phyloP scores from a whole-genome alignment of 768 basidiomycete genomes.

The Gyrodon lividus region DNA sequence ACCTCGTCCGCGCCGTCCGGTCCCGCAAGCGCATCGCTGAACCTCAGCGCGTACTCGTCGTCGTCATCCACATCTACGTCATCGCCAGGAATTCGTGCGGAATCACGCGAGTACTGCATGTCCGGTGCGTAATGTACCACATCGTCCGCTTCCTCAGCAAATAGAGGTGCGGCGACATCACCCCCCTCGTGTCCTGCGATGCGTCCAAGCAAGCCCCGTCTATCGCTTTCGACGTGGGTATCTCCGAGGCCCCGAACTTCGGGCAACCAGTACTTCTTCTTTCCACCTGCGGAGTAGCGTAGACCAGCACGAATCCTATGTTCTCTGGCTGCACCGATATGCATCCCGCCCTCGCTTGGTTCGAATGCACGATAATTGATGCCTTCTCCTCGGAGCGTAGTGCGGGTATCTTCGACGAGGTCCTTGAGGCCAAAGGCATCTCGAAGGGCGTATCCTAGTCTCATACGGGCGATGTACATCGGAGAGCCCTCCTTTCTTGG shows the following conservation, averaged over 20 bases:
- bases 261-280: conserved; percentile 94
- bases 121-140: conserved; percentile 67
- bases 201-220: conserved; percentile 32
- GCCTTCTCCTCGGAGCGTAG: conserved; percentile 82
- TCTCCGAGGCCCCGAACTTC: conserved; percentile 47
- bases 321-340: conserved; percentile 84
- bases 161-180: conserved; percentile 74
- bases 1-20: conserved; percentile 71
- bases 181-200: conserved; percentile 38
- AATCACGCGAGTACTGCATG: conserved; percentile 34
- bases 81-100: conserved; percentile 17
- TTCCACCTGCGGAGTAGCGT: conserved; percentile 88
- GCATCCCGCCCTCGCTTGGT: conserved; percentile 90
- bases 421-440: conserved; percentile 89
- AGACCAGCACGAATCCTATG: conserved; percentile 88
- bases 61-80: conserved; percentile 36
- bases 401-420: conserved; percentile 80
- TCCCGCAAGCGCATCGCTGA: conserved; percentile 34
- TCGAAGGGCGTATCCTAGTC: conserved; percentile 78
- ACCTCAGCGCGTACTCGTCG: conserved; percentile 32
- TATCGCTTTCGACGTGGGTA: conserved; percentile 36
- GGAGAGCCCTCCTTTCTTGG: conserved; percentile 27
- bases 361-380: conserved; percentile 98
- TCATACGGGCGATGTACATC: conserved; percentile 82
- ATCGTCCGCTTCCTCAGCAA: conserved; percentile 58